phyloP scores from a whole-genome alignment of 345 rosid genomes.

The Arabidopsis suecica region DNA sequence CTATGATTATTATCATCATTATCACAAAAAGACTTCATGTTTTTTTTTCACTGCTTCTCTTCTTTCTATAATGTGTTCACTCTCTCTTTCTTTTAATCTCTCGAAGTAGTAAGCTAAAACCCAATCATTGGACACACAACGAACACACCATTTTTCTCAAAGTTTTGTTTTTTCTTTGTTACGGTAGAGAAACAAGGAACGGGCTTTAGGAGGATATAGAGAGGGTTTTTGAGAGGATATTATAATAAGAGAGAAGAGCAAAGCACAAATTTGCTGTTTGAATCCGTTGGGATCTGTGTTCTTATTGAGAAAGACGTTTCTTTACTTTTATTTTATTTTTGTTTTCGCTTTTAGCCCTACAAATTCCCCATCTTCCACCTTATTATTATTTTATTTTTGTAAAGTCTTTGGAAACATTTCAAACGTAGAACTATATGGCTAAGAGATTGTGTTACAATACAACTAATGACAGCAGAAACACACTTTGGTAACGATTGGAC shows the following conservation, averaged over 20 bases:
- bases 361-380: conserved; percentile 20
- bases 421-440: conserved; percentile 24
- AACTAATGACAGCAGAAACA: conserved; percentile 20
- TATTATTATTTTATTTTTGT: conserved; percentile 15
- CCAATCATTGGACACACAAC: conserved; percentile 69
- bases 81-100: conserved; percentile 2
- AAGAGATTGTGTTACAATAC: neutral
- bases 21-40: conserved; percentile 68
- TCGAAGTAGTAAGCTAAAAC: conserved; percentile 34
- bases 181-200: conserved; percentile 54
- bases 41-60: conserved; percentile 32
- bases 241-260: conserved; percentile 38
- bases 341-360: conserved; percentile 45
- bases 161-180: conserved; percentile 42
- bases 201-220: conserved; percentile 32
- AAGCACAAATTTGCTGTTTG: conserved; percentile 65
- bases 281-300: conserved; percentile 96
- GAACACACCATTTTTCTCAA: conserved; percentile 22
- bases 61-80: conserved; percentile 34
- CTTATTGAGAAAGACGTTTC: conserved; percentile 75
- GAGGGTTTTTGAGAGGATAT: conserved; percentile 39
- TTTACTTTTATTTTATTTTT: conserved; percentile 45
- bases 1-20: conserved; percentile 54
- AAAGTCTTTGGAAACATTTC: conserved; percentile 32
- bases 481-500: neutral